Conservation (phyloP, 176 grass and related monocot species). For the Miscanthus lutarioriparius region DNA sequence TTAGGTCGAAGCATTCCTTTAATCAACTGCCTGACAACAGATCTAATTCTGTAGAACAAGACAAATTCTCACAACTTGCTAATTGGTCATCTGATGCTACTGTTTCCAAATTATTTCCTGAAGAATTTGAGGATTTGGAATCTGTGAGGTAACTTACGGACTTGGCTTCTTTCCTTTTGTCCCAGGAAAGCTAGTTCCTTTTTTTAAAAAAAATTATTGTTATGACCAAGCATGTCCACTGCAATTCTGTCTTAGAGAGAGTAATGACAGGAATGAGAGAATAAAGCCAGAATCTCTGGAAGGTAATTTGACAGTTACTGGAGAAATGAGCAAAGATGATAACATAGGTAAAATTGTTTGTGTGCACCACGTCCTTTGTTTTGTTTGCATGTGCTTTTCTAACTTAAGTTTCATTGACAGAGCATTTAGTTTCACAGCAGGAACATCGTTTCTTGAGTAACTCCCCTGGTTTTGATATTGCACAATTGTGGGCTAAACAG, state of each 20-base stretch:
- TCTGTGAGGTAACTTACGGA: slow-evolving; percentile 45
- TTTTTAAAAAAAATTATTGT: not conserved
- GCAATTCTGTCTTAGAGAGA: slow-evolving; percentile 38
- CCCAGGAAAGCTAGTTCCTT: not conserved
- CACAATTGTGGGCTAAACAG: slow-evolving; percentile 80
- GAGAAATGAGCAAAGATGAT: slow-evolving; percentile 30
- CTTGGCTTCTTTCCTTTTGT: slow-evolving; percentile 19
- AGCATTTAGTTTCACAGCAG: slow-evolving; percentile 45
- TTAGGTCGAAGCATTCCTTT: slow-evolving; percentile 32
- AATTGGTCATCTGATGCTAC: slow-evolving; percentile 22
- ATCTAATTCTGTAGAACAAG: slow-evolving; percentile 33
- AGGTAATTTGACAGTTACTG: slow-evolving; percentile 20
- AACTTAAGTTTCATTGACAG: slow-evolving; percentile 32
- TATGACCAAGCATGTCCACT: slow-evolving; percentile 18
- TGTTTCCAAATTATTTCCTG: slow-evolving; percentile 39
- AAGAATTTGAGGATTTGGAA: slow-evolving; percentile 44
- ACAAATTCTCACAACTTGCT: slow-evolving; percentile 23
- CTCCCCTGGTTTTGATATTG: slow-evolving; percentile 73
- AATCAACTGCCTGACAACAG: slow-evolving; percentile 3
- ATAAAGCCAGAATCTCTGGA: slow-evolving; percentile 38
- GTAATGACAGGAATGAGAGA: slow-evolving; percentile 27
- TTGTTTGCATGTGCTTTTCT: not conserved
- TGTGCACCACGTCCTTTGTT: not conserved
- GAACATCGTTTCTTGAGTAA: slow-evolving; percentile 57
- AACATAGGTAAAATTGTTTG: slow-evolving; percentile 34